Conservation (phyloP, 2,329 filamentous ascomycete species). For the Xylariaceae sp. region DNA sequence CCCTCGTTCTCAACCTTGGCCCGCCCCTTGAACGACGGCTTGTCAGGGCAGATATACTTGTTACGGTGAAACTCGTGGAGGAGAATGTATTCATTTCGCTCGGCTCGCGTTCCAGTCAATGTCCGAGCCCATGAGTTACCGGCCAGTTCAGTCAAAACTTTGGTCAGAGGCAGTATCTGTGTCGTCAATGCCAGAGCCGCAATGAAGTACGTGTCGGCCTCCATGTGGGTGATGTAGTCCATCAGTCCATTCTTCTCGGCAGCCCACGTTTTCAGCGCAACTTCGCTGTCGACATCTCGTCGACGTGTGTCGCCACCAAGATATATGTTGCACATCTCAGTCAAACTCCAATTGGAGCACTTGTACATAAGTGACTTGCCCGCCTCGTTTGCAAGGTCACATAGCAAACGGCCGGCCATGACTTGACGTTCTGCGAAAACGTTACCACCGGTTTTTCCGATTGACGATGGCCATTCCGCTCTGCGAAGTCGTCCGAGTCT, state of each 20-base stretch:
- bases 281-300: slow-evolving; percentile 83
- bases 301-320: slow-evolving; percentile 67
- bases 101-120: slow-evolving; percentile 87
- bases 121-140: slow-evolving; percentile 98
- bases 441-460: slow-evolving; percentile 79
- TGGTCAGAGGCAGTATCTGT: slow-evolving; percentile 89
- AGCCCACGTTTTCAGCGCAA: slow-evolving; percentile 80
- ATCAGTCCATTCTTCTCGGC: slow-evolving; percentile 77
- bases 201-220: slow-evolving; percentile 93
- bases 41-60: slow-evolving; percentile 98
- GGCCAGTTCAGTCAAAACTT: slow-evolving; percentile 91
- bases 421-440: slow-evolving; percentile 92
- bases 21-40: slow-evolving; percentile 73
- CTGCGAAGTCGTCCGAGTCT: slow-evolving; percentile 82
- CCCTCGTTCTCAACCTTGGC: slow-evolving; percentile 67
- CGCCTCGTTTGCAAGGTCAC: slow-evolving; percentile 91
- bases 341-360: slow-evolving; percentile 96
- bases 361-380: slow-evolving; percentile 96
- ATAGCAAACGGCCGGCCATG: slow-evolving; percentile 81
- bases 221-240: slow-evolving; percentile 90
- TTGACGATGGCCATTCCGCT: slow-evolving; percentile 77
- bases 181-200: slow-evolving; percentile 82
- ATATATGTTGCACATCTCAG: slow-evolving; percentile 94
- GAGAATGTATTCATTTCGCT: slow-evolving; percentile 98
- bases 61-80: slow-evolving; percentile 94